A percentile compares a stretch with the other conserved stretches of the same genome.
phyloP scores from a whole-genome alignment of 2,329 filamentous ascomycete genomes.

The Fusarium sambucinum region DNA sequence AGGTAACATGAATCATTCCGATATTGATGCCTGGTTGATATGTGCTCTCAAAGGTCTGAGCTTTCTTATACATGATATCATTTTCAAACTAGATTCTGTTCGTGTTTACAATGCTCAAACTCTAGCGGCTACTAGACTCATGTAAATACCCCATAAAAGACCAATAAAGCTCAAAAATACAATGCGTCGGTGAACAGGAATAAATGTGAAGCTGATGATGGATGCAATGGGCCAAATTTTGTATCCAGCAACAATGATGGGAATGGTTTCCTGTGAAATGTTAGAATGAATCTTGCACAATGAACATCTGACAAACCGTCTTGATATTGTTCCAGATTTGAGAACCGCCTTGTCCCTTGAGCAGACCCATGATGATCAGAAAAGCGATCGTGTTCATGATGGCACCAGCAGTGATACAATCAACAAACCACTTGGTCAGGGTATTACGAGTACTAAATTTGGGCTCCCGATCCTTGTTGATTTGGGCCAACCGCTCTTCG shows the following conservation, averaged over 20 bases:
- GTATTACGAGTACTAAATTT: slow-evolving; percentile 59
- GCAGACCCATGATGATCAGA: slow-evolving; percentile 60
- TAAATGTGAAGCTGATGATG: slow-evolving; percentile 62
- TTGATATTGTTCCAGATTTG: slow-evolving; percentile 57
- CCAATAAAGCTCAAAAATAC: slow-evolving; percentile 64
- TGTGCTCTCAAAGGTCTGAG: neutral
- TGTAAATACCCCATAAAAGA: slow-evolving; percentile 64
- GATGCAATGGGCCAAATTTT: slow-evolving; percentile 66
- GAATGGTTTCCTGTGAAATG: slow-evolving; percentile 56
- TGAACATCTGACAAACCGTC: slow-evolving; percentile 44
- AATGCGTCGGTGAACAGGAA: slow-evolving; percentile 63
- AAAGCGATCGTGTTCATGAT: slow-evolving; percentile 62
- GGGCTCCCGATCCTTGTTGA: slow-evolving; percentile 34
- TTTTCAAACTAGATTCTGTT: neutral
- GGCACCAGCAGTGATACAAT: slow-evolving; percentile 62
- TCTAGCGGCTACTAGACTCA: slow-evolving; percentile 61
- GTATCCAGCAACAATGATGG: slow-evolving; percentile 62
- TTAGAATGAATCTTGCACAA: neutral
- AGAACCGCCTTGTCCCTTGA: slow-evolving; percentile 56
- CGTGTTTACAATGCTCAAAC: slow-evolving; percentile 46
- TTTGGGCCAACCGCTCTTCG: slow-evolving; percentile 35
- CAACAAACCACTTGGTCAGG: slow-evolving; percentile 63
- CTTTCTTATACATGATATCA: neutral
- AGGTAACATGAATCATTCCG: slow-evolving; percentile 14
- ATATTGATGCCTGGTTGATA: neutral